Evolutionary conservation across 2,329 filamentous ascomycete genomes (phyloP), one percentile per base, ranked within the genome.

Genomic region (Cladorrhinum sp.): DNA sequence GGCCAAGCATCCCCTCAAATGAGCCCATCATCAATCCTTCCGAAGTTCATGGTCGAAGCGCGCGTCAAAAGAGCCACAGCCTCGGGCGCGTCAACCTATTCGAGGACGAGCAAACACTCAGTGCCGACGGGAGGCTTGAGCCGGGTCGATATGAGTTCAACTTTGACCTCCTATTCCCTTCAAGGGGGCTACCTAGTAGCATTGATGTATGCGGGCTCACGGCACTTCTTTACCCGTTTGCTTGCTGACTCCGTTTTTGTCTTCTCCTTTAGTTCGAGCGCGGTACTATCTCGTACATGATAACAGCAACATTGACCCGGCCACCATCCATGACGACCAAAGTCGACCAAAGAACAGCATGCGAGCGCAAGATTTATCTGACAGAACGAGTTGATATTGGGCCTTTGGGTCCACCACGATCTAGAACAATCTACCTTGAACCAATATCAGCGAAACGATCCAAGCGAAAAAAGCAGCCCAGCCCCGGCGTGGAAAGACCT

Each of bases 231-330:
- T 9, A n/a, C 9, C 16, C 2, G 49, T 14, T 18, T 2, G 20
- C 16, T 20, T 23, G 42, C 58, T 59, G 9, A 55, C 58, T 18
- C 26, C 18, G n/a, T 52, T 20, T 16, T 7, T 16, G 8, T 74
- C n/a, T n/a, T n/a, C n/a, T n/a, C n/a, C n/a, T n/a, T n/a, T n/a
- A 98, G 92, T 99, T 99, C 74, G 95, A 98, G 76, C 87, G 94
- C 71, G 95, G 95, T 36, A 93, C 91, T 1, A 91, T 99, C 69
- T 89, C 90, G 20, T 99, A 98, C 76, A 86, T 94, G 78, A 84
- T 98, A 68, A 94, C 91, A 5, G 89, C 94, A 30, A 97, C 92
- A 8, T 75, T 98, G 60, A 98, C 94, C 20, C 86, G 92, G 60
- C 94, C 95, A 20, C 95, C 90, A 0, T 87, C 92, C 5, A 96